Evolutionary conservation across 202 grass and related monocot genomes (phyloP).

Genomic region (Setaria italica): DNA sequence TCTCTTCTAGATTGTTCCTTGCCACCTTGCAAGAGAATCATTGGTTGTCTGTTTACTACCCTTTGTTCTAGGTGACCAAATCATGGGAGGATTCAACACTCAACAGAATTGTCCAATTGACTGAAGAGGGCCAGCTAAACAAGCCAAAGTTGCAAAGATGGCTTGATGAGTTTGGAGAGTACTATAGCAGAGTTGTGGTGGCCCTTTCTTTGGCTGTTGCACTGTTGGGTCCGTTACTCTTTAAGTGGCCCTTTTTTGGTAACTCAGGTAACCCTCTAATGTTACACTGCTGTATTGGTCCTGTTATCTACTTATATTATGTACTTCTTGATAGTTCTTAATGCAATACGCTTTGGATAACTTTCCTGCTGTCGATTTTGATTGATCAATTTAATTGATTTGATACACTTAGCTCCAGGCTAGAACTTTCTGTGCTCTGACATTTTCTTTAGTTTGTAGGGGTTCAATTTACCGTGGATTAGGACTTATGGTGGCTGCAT

Average conservation of each 20-base stretch:
- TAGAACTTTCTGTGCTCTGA: slow-evolving; percentile 48
- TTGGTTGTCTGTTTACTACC: slow-evolving; percentile 42
- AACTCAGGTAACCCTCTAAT: slow-evolving; percentile 81
- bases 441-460: slow-evolving; percentile 85
- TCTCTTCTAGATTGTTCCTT: slow-evolving; percentile 29
- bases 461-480: slow-evolving; percentile 96
- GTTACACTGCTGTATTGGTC: slow-evolving; percentile 5
- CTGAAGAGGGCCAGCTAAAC: slow-evolving; percentile 93
- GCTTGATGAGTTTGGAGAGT: slow-evolving; percentile 97
- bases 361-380: slow-evolving; percentile 10
- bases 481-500: slow-evolving; percentile 99
- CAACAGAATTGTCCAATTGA: slow-evolving; percentile 92
- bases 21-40: slow-evolving; percentile 23
- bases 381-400: slow-evolving; percentile 35
- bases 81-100: slow-evolving; percentile 97
- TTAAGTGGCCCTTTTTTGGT: slow-evolving; percentile 96
- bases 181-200: slow-evolving; percentile 91
- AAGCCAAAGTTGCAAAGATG: slow-evolving; percentile 98
- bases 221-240: slow-evolving; percentile 83
- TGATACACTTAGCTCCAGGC: slow-evolving; percentile 24
- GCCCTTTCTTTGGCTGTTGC: slow-evolving; percentile 81
- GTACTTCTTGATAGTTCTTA: not conserved
- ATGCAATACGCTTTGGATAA: slow-evolving; percentile 20
- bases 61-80: slow-evolving; percentile 80
- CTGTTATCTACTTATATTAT: slow-evolving; percentile 8